Evolutionary conservation across 805 yeast genomes (phyloP).

Genomic region (Myxozyma neotropica): DNA sequence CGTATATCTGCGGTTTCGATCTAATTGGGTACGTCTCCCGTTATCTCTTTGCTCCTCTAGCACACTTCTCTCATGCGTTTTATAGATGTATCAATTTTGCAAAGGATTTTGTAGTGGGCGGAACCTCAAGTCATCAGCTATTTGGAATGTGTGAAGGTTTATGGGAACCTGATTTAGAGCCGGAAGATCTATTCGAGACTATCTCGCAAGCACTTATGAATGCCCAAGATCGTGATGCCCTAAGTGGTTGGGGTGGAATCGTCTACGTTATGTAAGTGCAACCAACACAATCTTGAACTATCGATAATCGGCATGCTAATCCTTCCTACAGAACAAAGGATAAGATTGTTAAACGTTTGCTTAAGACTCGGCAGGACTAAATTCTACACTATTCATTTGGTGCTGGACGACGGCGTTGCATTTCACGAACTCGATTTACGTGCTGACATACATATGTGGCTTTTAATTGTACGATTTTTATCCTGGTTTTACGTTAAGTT

Average conservation of each 20-base stretch:
- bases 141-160: slow-evolving; percentile 98
- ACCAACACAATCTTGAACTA: neutral
- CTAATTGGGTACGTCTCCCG: slow-evolving; percentile 62
- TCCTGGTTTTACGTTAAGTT: neutral
- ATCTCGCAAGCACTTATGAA: slow-evolving; percentile 89
- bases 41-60: too few relatives aligned
- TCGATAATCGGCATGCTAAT: neutral
- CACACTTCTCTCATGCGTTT: neutral
- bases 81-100: slow-evolving; percentile 81
- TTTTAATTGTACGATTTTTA: neutral
- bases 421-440: neutral
- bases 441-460: too few relatives aligned
- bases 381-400: neutral
- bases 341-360: slow-evolving; percentile 80
- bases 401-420: neutral
- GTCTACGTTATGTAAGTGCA: slow-evolving; percentile 68
- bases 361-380: slow-evolving; percentile 94
- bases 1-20: slow-evolving; percentile 94
- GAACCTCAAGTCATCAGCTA: slow-evolving; percentile 95
- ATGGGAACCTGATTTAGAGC: slow-evolving; percentile 89
- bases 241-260: slow-evolving; percentile 98
- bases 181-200: slow-evolving; percentile 95
- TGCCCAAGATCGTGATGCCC: slow-evolving; percentile 96
- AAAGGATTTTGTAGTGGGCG: slow-evolving; percentile 90
- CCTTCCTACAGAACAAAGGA: slow-evolving; percentile 63